phyloP scores from a whole-genome alignment of 306 rosid species.

The Rubus idaeus region DNA sequence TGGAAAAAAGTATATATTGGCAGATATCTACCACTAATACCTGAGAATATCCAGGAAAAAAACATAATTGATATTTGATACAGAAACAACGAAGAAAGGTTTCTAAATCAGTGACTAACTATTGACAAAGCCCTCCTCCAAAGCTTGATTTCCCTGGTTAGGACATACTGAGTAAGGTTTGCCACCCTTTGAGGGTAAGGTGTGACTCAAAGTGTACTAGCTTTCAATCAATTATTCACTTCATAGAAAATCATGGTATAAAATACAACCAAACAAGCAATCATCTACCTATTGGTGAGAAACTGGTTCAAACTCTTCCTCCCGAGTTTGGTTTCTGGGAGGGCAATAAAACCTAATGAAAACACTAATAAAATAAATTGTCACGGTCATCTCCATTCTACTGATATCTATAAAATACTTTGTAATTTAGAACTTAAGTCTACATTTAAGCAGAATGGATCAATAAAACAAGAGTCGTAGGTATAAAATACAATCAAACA shows the following conservation, averaged over 20 bases:
- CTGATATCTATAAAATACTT: neutral
- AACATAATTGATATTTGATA: no score
- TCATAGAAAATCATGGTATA: neutral
- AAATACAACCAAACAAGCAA: slow-evolving; percentile 3
- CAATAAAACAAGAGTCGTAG: neutral
- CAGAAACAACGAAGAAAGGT: neutral
- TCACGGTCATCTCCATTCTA: neutral
- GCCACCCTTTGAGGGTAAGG: neutral
- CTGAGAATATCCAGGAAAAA: neutral
- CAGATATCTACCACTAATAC: neutral
- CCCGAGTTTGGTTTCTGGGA: neutral
- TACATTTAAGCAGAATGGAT: neutral
- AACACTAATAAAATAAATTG: neutral
- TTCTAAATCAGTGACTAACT: neutral
- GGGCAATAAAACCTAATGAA: neutral
- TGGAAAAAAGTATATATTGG: neutral
- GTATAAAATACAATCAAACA: neutral
- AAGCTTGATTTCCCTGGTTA: neutral
- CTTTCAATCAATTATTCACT: neutral
- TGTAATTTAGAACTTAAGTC: neutral
- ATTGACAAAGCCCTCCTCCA: slow-evolving; percentile 1
- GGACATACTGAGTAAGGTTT: neutral
- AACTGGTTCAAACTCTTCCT: neutral
- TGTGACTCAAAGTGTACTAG: neutral
- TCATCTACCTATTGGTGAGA: neutral